These are phyloP conservation scores for Haplosporangium sp. DNA, from an alignment of 371 early-diverging fungal species.

Conservation along the genomic window DNA sequence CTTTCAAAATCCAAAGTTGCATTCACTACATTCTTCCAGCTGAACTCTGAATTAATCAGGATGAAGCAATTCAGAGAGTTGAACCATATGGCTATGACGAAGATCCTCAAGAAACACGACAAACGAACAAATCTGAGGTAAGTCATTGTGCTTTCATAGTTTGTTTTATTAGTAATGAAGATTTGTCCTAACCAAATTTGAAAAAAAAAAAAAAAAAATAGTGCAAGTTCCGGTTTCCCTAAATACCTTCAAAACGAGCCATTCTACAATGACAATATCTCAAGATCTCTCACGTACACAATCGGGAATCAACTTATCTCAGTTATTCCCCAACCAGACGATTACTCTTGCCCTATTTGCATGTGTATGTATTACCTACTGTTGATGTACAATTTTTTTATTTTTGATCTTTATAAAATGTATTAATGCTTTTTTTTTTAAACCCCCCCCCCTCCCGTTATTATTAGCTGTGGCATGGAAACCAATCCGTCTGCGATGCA, in stretches of 20 bases:
- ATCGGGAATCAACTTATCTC: constrained; percentile 53
- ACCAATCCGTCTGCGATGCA: constrained; percentile 78
- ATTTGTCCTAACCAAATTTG: too few species aligned
- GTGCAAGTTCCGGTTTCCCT: constrained; percentile 65
- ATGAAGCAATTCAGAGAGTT: constrained; percentile 78
- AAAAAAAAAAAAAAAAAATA: constrained; percentile 7
- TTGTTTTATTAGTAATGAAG: too few species aligned
- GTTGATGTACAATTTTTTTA: too few species aligned
- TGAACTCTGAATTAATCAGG: constrained; percentile 76
- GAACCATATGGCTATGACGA: constrained; percentile 83
- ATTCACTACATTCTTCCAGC: constrained; percentile 69
- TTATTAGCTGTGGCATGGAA: constrained; percentile 70
- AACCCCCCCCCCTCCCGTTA: neutral
- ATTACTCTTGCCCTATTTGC: constrained; percentile 75
- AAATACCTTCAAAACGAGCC: constrained; percentile 55
- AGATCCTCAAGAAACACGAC: constrained; percentile 89
- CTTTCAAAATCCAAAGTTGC: constrained; percentile 58
- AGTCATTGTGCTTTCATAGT: constrained; percentile 8
- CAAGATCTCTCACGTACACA: constrained; percentile 56
- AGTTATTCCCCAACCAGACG: constrained; percentile 82
- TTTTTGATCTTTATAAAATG: too few species aligned
- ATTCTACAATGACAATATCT: constrained; percentile 50
- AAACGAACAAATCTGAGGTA: constrained; percentile 79
- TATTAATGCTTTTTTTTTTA: too few species aligned
- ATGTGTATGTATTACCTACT: constrained; percentile 60